phyloP scores from a whole-genome alignment of 768 basidiomycete genomes.

The Trametes sanguinea region DNA sequence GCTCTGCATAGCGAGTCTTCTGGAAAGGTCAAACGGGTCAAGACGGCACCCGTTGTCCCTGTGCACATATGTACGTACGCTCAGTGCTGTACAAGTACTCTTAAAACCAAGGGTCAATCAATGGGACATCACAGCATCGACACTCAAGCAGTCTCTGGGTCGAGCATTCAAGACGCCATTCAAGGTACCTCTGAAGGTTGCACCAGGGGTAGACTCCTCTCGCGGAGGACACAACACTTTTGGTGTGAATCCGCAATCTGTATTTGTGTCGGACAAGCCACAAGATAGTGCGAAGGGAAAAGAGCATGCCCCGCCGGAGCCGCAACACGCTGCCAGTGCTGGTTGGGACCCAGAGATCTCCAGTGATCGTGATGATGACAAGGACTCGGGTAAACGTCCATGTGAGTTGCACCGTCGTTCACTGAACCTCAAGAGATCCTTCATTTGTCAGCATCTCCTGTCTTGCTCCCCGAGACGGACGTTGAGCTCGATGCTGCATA shows the following conservation, averaged over 20 bases:
- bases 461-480: conserved; percentile 23
- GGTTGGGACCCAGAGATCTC: too few species aligned
- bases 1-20: conserved; percentile 6
- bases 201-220: conserved; percentile 5
- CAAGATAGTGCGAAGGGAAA: background rate
- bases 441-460: conserved; percentile 15
- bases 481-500: conserved; percentile 32
- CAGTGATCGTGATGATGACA: too few species aligned
- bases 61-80: conserved; percentile 20
- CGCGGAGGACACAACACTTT: background rate
- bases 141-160: conserved; percentile 10
- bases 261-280: background rate
- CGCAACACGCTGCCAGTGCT: too few species aligned
- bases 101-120: background rate
- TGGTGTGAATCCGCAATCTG: background rate
- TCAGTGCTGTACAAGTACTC: background rate
- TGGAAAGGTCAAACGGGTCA: conserved; percentile 7
- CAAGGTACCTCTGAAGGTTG: conserved; percentile 29
- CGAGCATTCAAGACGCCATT: conserved; percentile 36
- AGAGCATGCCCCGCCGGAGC: background rate
- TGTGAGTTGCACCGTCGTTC: background rate
- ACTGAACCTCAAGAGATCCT: background rate
- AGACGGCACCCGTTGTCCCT: conserved; percentile 2
- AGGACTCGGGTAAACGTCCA: background rate
- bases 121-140: conserved; percentile 10